Conservation (phyloP, 1,139 yeast genomes). For the Saccharomyces hybrid region DNA sequence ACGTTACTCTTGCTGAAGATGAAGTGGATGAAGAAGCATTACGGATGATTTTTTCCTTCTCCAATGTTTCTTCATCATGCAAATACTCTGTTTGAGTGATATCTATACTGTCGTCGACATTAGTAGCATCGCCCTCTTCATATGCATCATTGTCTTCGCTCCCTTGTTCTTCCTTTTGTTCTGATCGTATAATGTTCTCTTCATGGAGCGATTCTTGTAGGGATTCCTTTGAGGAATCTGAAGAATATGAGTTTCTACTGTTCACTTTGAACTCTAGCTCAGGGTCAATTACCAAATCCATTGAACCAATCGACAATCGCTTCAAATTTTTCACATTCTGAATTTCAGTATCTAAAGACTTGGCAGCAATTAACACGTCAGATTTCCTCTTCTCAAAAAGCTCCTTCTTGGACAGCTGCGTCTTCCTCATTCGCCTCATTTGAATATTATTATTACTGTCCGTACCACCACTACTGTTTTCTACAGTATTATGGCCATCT, state of each 20-base stretch:
- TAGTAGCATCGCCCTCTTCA: slow-evolving; percentile 3
- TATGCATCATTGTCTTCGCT: slow-evolving; percentile 1
- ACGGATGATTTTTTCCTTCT: not conserved
- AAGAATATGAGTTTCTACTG: slow-evolving; percentile 11
- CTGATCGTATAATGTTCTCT: not conserved
- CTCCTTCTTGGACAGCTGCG: not conserved
- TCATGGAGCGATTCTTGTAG: not conserved
- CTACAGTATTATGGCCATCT: not conserved
- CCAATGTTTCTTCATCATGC: slow-evolving; percentile 8
- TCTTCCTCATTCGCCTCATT: not conserved
- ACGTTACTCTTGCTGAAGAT: slow-evolving; percentile 1
- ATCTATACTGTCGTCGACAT: slow-evolving; percentile 17
- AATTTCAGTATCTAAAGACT: slow-evolving; percentile 29
- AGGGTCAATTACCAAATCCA: slow-evolving; percentile 30
- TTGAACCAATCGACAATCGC: slow-evolving; percentile 31
- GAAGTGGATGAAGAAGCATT: not conserved
- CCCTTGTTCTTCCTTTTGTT: not conserved
- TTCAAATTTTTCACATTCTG: slow-evolving; percentile 30
- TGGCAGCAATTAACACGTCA: slow-evolving; percentile 31
- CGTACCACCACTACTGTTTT: not conserved
- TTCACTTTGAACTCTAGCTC: slow-evolving; percentile 26
- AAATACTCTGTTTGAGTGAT: slow-evolving; percentile 20
- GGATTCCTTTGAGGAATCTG: slow-evolving; percentile 3
- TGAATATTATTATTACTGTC: not conserved
- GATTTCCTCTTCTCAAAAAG: slow-evolving; percentile 26